Percentiles rank a stretch among this genome's conserved stretches.
phyloP scores from a whole-genome alignment of 1,139 yeast species.

The Saccharomycopsis crataegensis region DNA sequence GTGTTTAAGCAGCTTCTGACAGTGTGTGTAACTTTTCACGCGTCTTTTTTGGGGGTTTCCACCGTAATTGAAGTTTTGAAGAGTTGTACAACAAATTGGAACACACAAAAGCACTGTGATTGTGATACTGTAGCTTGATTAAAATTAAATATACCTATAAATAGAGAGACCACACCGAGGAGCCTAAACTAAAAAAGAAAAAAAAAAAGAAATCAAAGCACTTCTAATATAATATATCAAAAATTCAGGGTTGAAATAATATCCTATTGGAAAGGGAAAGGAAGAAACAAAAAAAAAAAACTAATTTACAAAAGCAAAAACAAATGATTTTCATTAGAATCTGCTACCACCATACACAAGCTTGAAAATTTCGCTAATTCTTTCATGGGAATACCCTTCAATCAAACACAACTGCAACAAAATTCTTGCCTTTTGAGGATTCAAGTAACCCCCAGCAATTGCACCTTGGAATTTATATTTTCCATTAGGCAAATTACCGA shows the following conservation, averaged over 20 bases:
- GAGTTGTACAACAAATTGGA: not conserved
- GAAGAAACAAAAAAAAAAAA: not conserved
- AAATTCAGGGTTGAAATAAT: too few relatives aligned
- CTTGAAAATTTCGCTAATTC: conserved; percentile 36
- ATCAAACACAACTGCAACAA: conserved; percentile 52
- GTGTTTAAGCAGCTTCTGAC: too few relatives aligned
- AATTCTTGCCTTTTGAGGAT: conserved; percentile 61
- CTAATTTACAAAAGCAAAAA: not conserved
- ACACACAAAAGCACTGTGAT: too few relatives aligned
- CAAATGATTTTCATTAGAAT: not conserved
- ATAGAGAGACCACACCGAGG: too few relatives aligned
- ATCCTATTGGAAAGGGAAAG: not conserved
- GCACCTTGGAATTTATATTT: conserved; percentile 28
- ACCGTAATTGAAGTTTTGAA: too few relatives aligned
- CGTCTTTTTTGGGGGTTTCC: too few relatives aligned
- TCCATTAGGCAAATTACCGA: conserved; percentile 37
- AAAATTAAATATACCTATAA: not conserved
- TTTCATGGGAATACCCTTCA: conserved; percentile 33
- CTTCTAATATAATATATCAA: not conserved
- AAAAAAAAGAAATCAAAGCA: not conserved
- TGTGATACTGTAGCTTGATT: not conserved
- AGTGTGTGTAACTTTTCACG: not conserved
- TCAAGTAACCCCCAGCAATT: conserved; percentile 59
- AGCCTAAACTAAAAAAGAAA: not conserved
- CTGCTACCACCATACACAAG: conserved; percentile 37